Evolutionary conservation across 2,329 filamentous ascomycete genomes (phyloP), one percentile per base, ranked within the genome.

Genomic region (Domatiomyces catenatus): DNA sequence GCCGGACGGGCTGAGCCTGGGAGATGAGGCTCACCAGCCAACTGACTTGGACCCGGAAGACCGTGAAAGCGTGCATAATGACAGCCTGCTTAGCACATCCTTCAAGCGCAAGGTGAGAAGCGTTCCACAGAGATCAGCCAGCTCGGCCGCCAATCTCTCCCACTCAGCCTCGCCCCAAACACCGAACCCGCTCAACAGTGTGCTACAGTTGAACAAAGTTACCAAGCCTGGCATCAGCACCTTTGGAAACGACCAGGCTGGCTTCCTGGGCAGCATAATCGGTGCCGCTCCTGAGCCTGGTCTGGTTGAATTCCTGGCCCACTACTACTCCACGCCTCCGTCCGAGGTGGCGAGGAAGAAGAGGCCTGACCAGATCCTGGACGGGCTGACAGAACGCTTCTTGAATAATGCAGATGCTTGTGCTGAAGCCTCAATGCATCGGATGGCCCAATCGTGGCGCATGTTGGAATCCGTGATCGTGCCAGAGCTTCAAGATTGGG

Each of bases 371-470:
- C 56, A 64, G 48, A 54, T 59, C 7, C 53, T 70, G 36, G 60
- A 57, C 8, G 59, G 59, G 7, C 55, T 73, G 43, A 54, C 68
- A 18, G 65, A 69, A 8, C 67, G 69, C 5, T 72, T 79, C 47
- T 68, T 73, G 49, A 68, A 71, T 32, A 81, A 80, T 62, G 74
- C 74, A 4, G 65, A 69, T 45, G 69, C 73, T 55, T 75, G 75
- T 22, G 69, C 76, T 54, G 64, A 68, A 51, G 69, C 70, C 32
- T 70, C 71, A 42, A 64, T 73, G 54, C 67, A 73, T 56, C 69
- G 72, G 49, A 64, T 77, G 45, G 74, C 78, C 28, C 74, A 80
- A 55, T 76, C 75, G 18, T 82, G 77, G 77, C 72, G 71, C 49
- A 70, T 81, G 19, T 62, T 79, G 32, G 73, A 72, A 49, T 67